Evolutionary conservation across 2,329 filamentous ascomycete species (phyloP), one percentile per base, ranked within the genome.

Genomic region (Penicillium sp.): DNA sequence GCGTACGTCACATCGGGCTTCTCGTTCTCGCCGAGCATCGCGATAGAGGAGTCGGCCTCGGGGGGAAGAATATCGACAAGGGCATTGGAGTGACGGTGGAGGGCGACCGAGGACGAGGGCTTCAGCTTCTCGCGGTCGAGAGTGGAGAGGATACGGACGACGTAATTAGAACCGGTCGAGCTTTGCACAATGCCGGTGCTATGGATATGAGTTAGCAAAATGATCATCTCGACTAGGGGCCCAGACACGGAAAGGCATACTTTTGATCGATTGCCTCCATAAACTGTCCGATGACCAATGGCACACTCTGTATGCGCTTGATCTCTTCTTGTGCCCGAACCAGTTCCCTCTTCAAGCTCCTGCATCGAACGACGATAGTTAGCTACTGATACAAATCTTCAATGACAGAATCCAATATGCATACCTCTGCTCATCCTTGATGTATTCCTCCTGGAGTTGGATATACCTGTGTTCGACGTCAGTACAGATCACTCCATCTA

Each of bases 231-330:
- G 4, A 54, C 25, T 17, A 46, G 51, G 17, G 43, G 47, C 49
- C 27, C 8, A 45, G 33, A 38, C 38, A 47, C 15, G 33, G 25
- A 50, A 59, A 38, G 50, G 23, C 85, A 76, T 84, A 96, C 91
- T 97, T 99, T 80, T 99, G 94, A 77, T 99, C 94, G 73, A 99
- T 99, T 56, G 94, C 94, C 80, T 99, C 94, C 94, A 99, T 99
- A 75, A 99, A 99, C 79, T 99, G 94, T 60, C 94, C 94, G 75
- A 99, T 99, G 62, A 99, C 94, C 62, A 99, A 81, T 29, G 94
- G 94, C 54, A 99, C 94, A 76, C 92, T 97, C 81, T 99, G 94
- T 76, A 99, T 99, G 66, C 94, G 88, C 83, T 99, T 99, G 81
- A 99, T 99, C 81, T 99, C 94, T 77, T 99, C 94, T 76, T 99